Evolutionary conservation across 768 basidiomycete genomes (phyloP).

Genomic region (Macrolepiota albuminosa): DNA sequence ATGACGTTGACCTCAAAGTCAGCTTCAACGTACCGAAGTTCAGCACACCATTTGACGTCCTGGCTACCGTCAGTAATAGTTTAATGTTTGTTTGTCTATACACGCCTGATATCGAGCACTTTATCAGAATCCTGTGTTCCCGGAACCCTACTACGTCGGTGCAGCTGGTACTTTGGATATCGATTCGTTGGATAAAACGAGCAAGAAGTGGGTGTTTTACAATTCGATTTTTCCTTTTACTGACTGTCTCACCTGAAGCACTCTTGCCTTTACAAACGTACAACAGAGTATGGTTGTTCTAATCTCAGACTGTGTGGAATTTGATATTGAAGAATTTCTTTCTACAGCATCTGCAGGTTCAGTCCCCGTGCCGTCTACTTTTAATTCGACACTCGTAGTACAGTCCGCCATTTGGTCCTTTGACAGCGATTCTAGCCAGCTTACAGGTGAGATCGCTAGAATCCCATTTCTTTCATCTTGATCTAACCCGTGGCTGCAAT

Average conservation of each 20-base stretch:
- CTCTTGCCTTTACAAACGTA: conserved; percentile 30
- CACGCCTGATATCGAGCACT: neutral
- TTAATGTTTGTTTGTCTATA: neutral
- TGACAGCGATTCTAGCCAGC: conserved; percentile 29
- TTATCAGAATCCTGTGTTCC: conserved; percentile 33
- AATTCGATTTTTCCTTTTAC: neutral
- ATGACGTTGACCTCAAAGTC: conserved; percentile 28
- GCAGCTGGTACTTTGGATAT: conserved; percentile 19
- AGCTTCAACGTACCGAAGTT: conserved; percentile 23
- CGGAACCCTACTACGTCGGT: conserved; percentile 35
- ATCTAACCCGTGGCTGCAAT: neutral
- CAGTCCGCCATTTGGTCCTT: conserved; percentile 48
- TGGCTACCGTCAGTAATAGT: conserved; percentile 30
- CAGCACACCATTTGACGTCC: conserved; percentile 26
- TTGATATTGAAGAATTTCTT: neutral
- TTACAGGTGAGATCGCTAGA: conserved; percentile 29
- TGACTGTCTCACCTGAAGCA: conserved; percentile 17
- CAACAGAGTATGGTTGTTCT: conserved; percentile 25
- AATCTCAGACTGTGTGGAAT: neutral
- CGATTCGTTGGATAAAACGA: conserved; percentile 7
- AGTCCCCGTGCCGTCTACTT: conserved; percentile 22
- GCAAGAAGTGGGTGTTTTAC: conserved; percentile 17
- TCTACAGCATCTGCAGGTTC: conserved; percentile 28
- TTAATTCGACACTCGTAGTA: conserved; percentile 15
- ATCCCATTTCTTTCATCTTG: neutral